phyloP scores from a whole-genome alignment of 2,329 filamentous ascomycete genomes.

The Bipolaris bicolor region DNA sequence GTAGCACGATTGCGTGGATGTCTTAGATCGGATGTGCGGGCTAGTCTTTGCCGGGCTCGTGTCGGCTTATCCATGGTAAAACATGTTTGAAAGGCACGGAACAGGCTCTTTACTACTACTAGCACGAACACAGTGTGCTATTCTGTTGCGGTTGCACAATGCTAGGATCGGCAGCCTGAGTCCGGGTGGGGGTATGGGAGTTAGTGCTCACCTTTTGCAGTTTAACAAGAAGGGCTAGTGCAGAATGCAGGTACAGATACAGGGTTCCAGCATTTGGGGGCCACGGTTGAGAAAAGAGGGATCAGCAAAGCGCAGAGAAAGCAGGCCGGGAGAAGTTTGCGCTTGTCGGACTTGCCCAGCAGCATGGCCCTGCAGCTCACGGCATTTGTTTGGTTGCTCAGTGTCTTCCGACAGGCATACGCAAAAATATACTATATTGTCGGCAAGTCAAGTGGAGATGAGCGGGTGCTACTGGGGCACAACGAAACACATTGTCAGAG shows the following conservation, averaged over 20 bases:
- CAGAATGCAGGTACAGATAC: slow-evolving; percentile 18
- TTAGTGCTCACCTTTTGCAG: not conserved
- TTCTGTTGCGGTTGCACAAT: not conserved
- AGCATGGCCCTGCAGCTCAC: slow-evolving; percentile 2
- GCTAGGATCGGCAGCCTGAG: slow-evolving; percentile 5
- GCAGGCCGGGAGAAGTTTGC: not conserved
- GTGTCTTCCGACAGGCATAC: not conserved
- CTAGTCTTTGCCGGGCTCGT: not conserved
- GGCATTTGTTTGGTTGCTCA: not conserved
- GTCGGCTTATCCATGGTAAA: not conserved
- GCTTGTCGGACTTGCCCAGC: not conserved
- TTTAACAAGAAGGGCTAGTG: slow-evolving; percentile 5
- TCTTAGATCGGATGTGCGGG: not conserved
- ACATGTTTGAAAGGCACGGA: slow-evolving; percentile 1
- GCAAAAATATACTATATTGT: not conserved
- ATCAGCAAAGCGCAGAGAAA: not conserved
- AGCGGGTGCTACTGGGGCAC: slow-evolving; percentile 2
- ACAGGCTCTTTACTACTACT: not conserved
- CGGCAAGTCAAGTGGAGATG: slow-evolving; percentile 8
- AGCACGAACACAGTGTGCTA: not conserved
- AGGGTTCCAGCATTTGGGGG: slow-evolving; percentile 3
- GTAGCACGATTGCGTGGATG: not conserved
- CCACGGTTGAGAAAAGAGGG: not conserved
- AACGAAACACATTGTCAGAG: slow-evolving; percentile 2
- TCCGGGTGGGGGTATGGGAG: slow-evolving; percentile 1